phyloP scores from a whole-genome alignment of 202 grass and related monocot species.

The Sporobolus alterniflorus region DNA sequence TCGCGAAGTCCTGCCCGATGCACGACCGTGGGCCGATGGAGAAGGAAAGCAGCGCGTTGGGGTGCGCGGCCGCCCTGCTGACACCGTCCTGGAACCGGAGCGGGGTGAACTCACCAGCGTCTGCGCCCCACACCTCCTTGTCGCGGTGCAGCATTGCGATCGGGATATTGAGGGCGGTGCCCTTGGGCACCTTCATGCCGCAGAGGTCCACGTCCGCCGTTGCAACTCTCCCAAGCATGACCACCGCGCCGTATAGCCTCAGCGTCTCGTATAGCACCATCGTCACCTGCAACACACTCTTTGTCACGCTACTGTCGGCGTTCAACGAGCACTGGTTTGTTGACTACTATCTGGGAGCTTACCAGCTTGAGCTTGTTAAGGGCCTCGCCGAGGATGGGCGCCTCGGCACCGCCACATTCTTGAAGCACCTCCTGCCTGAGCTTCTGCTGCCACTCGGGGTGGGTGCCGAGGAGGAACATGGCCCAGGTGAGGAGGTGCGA shows the following conservation, averaged over 20 bases:
- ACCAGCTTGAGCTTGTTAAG: conserved; percentile 70
- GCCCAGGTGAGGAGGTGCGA: conserved; percentile 61
- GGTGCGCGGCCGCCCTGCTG: conserved; percentile 34
- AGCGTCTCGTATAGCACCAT: conserved; percentile 56
- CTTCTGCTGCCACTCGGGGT: conserved; percentile 53
- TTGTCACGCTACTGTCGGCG: background rate
- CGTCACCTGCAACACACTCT: conserved; percentile 4
- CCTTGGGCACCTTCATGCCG: conserved; percentile 39
- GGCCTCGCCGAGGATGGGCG: conserved; percentile 20
- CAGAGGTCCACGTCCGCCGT: conserved; percentile 35
- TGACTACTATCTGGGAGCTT: background rate
- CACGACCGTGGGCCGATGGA: conserved; percentile 46
- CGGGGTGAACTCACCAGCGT: conserved; percentile 63
- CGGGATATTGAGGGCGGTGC: conserved; percentile 34
- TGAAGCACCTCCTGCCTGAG: conserved; percentile 60
- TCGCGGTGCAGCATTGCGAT: conserved; percentile 54
- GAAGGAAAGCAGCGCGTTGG: conserved; percentile 63
- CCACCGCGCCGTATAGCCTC: conserved; percentile 56
- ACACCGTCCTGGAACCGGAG: conserved; percentile 54
- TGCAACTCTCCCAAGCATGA: background rate
- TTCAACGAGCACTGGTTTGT: background rate
- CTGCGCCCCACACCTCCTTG: conserved; percentile 43
- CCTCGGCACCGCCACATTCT: conserved; percentile 34
- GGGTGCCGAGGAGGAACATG: conserved; percentile 58
- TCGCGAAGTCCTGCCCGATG: conserved; percentile 63